phyloP scores from a whole-genome alignment of 73 alveolate genomes.

The Paramecium caudatum region DNA sequence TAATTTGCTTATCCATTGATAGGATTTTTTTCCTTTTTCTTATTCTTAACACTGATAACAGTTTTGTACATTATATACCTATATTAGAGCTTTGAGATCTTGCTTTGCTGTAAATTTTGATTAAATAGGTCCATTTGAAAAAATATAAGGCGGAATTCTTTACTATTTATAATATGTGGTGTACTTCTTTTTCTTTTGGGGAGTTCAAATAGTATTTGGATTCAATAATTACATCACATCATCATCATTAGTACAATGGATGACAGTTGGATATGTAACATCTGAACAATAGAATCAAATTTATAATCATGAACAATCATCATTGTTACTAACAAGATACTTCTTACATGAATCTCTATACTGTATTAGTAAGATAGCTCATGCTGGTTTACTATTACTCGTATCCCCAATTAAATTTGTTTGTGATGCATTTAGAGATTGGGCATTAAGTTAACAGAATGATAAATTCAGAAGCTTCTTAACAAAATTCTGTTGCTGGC shows the following conservation, averaged over 20 bases:
- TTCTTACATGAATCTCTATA: not conserved
- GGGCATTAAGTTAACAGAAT: not conserved
- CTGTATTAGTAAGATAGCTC: not conserved
- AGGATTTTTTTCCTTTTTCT: not conserved
- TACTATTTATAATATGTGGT: conserved; percentile 16
- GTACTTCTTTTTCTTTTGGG: not conserved
- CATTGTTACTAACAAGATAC: not conserved
- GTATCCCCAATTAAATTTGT: conserved; percentile 24
- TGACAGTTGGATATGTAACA: not conserved
- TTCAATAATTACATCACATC: conserved; percentile 11
- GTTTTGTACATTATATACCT: not conserved
- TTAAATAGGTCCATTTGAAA: not conserved
- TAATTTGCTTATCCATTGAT: not conserved
- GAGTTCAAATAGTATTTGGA: not conserved
- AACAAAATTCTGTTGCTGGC: not conserved
- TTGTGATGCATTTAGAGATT: conserved; percentile 20
- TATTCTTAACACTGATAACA: not conserved
- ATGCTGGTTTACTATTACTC: not conserved
- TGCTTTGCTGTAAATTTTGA: not conserved
- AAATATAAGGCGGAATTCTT: not conserved
- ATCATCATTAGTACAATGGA: conserved; percentile 20
- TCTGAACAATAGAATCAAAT: not conserved
- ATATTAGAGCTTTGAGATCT: not conserved
- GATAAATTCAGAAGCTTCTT: not conserved
- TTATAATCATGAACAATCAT: not conserved